phyloP scores from a whole-genome alignment of 2,329 filamentous ascomycete genomes.

The Emmonsiellopsis sp. region DNA sequence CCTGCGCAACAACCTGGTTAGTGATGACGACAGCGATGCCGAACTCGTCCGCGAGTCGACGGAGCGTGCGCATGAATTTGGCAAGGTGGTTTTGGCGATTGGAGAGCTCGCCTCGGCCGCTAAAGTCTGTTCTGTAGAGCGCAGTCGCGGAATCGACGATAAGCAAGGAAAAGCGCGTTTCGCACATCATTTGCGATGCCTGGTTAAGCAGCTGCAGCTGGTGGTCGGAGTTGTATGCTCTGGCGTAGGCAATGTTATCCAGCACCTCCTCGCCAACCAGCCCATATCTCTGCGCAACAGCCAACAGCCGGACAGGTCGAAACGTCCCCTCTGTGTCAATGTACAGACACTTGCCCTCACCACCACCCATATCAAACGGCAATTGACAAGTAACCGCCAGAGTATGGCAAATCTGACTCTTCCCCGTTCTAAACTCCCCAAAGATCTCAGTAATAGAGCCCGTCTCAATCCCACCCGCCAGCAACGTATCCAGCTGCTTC shows the following conservation, averaged over 20 bases:
- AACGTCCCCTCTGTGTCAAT: slow-evolving; percentile 99
- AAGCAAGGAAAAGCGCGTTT: slow-evolving; percentile 91
- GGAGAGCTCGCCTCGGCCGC: slow-evolving; percentile 93
- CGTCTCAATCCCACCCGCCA: slow-evolving; percentile 91
- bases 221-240: slow-evolving; percentile 97
- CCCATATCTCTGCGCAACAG: slow-evolving; percentile 89
- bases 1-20: slow-evolving; percentile 96
- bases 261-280: slow-evolving; percentile 94
- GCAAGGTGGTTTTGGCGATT: slow-evolving; percentile 60
- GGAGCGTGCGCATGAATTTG: slow-evolving; percentile 41
- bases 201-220: slow-evolving; percentile 92
- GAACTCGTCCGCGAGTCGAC: slow-evolving; percentile 59
- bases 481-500: slow-evolving; percentile 89
- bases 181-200: slow-evolving; percentile 97
- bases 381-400: slow-evolving; percentile 97
- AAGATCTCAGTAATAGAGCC: slow-evolving; percentile 98
- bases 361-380: slow-evolving; percentile 97
- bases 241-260: slow-evolving; percentile 95
- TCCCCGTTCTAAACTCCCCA: slow-evolving; percentile 94
- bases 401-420: slow-evolving; percentile 97
- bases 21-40: slow-evolving; percentile 98
- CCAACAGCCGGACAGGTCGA: slow-evolving; percentile 77
- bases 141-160: slow-evolving; percentile 94
- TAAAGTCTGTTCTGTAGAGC: slow-evolving; percentile 91
- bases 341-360: slow-evolving; percentile 95